Percentiles rank a stretch among this genome's conserved stretches.
phyloP scores from a whole-genome alignment of 1,284 basidiomycete species.

The Neolentinus lepideus region DNA sequence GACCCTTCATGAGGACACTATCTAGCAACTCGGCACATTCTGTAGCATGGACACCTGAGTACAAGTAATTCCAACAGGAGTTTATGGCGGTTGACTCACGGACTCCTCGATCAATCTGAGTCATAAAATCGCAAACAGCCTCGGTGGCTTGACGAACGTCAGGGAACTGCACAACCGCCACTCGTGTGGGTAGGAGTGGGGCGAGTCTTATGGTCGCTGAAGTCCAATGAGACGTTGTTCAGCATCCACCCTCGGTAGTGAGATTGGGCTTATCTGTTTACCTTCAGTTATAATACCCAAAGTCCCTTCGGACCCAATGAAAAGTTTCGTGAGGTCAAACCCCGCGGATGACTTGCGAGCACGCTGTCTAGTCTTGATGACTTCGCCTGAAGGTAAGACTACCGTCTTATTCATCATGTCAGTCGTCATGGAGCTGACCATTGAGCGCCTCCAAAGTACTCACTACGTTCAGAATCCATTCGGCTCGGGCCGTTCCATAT shows the following conservation, averaged over 20 bases:
- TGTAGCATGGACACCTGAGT: conserved; percentile 28
- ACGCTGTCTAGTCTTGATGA: conserved; percentile 71
- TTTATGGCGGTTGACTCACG: conserved; percentile 73
- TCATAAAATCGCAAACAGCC: no score
- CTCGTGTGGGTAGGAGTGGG: conserved; percentile 68
- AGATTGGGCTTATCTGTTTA: no score
- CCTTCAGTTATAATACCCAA: conserved; percentile 77
- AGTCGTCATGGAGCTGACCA: not conserved
- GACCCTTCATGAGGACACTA: not conserved
- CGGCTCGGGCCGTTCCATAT: not conserved
- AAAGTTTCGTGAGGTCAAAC: conserved; percentile 74
- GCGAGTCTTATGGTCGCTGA: conserved; percentile 76
- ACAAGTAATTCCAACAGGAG: conserved; percentile 53
- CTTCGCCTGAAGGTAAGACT: conserved; percentile 73
- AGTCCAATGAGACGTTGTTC: no score
- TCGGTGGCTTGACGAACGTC: conserved; percentile 56
- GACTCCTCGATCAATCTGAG: no score
- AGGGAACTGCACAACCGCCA: conserved; percentile 67
- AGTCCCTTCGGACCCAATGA: conserved; percentile 80
- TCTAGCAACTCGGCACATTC: not conserved
- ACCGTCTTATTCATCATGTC: conserved; percentile 40
- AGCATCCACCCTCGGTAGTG: conserved; percentile 13
- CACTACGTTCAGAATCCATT: not conserved
- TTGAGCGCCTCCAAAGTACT: not conserved
- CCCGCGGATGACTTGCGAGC: conserved; percentile 74